Evolutionary conservation across 1,139 yeast genomes (phyloP).

Genomic region (Candida smagusa): DNA sequence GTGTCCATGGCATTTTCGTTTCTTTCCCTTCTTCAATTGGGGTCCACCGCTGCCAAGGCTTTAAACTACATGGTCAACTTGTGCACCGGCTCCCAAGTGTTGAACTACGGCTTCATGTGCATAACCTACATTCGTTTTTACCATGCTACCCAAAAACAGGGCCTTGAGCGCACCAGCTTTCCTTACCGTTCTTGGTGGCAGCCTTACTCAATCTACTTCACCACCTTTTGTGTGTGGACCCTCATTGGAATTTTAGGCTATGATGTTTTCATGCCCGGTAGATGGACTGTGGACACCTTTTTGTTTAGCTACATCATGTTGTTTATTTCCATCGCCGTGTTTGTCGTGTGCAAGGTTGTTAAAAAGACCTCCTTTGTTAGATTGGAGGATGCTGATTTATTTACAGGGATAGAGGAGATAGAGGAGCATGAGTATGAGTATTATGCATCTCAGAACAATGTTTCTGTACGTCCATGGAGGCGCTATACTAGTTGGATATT

Average conservation of each 20-base stretch:
- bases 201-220: conserved; percentile 29
- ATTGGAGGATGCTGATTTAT: conserved; percentile 33
- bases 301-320: conserved; percentile 43
- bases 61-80: conserved; percentile 72
- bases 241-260: conserved; percentile 41
- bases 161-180: conserved; percentile 26
- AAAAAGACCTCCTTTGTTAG: conserved; percentile 28
- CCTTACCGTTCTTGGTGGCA: conserved; percentile 32
- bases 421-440: conserved; percentile 44
- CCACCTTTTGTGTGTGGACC: conserved; percentile 29
- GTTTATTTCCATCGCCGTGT: conserved; percentile 31
- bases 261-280: conserved; percentile 35
- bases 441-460: conserved; percentile 18
- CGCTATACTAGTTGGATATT: too few relatives aligned
- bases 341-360: conserved; percentile 31
- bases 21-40: conserved; percentile 54
- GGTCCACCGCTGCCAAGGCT: conserved; percentile 59
- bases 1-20: conserved; percentile 31
- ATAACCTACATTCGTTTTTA: conserved; percentile 59
- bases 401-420: conserved; percentile 36
- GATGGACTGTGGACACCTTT: conserved; percentile 34
- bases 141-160: conserved; percentile 51
- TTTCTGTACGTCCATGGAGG: too few relatives aligned
- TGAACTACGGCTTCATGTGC: conserved; percentile 65
- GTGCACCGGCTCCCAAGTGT: conserved; percentile 76